Evolutionary conservation across 2,329 filamentous ascomycete species (phyloP).

Genomic region (Aspergillus arachidicola): DNA sequence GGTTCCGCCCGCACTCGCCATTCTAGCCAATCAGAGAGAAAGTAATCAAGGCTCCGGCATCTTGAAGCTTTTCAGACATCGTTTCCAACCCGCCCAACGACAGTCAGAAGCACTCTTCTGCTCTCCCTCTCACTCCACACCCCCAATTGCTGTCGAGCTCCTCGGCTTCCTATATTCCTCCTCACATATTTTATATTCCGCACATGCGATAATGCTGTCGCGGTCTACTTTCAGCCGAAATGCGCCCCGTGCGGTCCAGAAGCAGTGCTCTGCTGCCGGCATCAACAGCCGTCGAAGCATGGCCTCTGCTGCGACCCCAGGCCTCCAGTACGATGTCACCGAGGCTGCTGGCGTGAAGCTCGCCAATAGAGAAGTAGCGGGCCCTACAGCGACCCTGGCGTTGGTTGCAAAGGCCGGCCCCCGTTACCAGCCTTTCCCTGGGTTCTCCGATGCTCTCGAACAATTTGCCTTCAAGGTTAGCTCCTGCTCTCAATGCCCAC

Average conservation of each 20-base stretch:
- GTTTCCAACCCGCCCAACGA: constrained; percentile 30
- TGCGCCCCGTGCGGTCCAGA: constrained; percentile 64
- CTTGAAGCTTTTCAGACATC: constrained; percentile 47
- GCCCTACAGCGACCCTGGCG: constrained; percentile 86
- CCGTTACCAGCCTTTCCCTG: constrained; percentile 86
- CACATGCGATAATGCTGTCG: constrained; percentile 67
- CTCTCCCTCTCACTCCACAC: constrained; percentile 29
- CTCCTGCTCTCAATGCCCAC: constrained; percentile 27
- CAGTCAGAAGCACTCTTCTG: constrained; percentile 31
- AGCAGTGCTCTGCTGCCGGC: constrained; percentile 59
- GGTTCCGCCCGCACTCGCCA: constrained; percentile 44
- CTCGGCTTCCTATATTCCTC: constrained; percentile 37
- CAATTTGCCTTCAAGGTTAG: constrained; percentile 96
- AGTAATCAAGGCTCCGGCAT: constrained; percentile 44
- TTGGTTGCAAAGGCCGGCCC: constrained; percentile 93
- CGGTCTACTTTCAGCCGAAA: constrained; percentile 66
- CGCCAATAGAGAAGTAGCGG: constrained; percentile 84
- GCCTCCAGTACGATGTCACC: constrained; percentile 84
- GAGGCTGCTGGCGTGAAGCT: constrained; percentile 89
- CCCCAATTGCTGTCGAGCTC: constrained; percentile 41
- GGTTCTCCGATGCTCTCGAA: constrained; percentile 85
- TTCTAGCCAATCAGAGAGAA: constrained; percentile 40
- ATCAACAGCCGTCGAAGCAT: constrained; percentile 61
- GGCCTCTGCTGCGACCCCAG: constrained; percentile 67
- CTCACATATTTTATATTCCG: constrained; percentile 54